Evolutionary conservation across 352 stramenopile species (phyloP), one percentile per base, ranked within the genome.

Genomic region (Phytophthora tubulina): DNA sequence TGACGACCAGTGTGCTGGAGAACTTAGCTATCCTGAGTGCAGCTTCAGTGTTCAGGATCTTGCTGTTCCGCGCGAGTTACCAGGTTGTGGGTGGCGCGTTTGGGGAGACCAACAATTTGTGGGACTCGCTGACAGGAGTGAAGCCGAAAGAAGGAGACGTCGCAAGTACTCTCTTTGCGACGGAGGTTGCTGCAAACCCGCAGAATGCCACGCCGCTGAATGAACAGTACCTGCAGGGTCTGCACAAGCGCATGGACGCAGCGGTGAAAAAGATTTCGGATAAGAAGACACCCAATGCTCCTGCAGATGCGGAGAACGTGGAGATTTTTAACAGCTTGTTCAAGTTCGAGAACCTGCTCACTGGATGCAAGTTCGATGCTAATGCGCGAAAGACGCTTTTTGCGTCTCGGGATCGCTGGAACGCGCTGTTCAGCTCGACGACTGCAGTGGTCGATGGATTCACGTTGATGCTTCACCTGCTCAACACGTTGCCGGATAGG

Each of bases 361-460:
- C 76, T 49, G 73, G 62, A 30, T 84, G 73, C 51, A 84, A 85
- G 58, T 90, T 86, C 27, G 65, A 81, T 44, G 36, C 63, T 3
- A 30, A 50, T 30, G 72, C 67, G 6, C 82, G 82, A 11, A 58
- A 73, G 14, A 66, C 65, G 50, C 41, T 90, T 17, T 88, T 87
- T 59, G 51, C 73, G 10, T 87, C 82, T n/a, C 64, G 75, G 21
- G 57, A 76, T 51, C 72, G 73, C 1, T 90, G 83, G 83, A 69
- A 82, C 10, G 62, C 75, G 21, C 57, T 86, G 9, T 82, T 89
- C 30, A 52, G 44, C 27, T 70, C 72, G 14, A 78, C 83, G 15
- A 88, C 83, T 32, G 79, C 67, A 0, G 69, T 70, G 21, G 35
- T 90, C 11, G 79, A 90, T 74, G 73, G 70, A 50, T 89, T 89